Conservation (phyloP, 768 basidiomycete species). For the Lentinula aciculospora region DNA sequence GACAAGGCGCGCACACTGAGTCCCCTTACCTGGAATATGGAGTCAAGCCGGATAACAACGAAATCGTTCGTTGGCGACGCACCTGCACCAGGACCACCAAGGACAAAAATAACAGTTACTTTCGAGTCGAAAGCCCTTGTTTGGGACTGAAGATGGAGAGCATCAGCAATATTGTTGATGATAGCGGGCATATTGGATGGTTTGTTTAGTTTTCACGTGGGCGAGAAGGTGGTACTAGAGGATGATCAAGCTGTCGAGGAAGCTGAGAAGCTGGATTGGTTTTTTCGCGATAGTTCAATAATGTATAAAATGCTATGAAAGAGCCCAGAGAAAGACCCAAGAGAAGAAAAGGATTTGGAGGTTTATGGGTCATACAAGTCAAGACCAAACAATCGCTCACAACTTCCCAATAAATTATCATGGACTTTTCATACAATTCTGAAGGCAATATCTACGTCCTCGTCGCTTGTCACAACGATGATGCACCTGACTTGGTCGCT, state of each 20-base stretch:
- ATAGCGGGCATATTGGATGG: conserved; percentile 30
- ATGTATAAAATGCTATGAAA: conserved; percentile 49
- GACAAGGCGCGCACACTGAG: conserved; percentile 85
- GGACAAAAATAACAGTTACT: conserved; percentile 88
- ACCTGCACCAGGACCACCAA: conserved; percentile 97
- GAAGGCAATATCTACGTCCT: conserved; percentile 57
- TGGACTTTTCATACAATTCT: conserved; percentile 60
- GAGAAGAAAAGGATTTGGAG: conserved; percentile 62
- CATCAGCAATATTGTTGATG: conserved; percentile 35
- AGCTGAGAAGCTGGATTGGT: conserved; percentile 56
- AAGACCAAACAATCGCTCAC: background rate
- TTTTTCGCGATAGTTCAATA: conserved; percentile 51
- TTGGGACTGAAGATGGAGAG: conserved; percentile 22
- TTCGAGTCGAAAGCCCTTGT: conserved; percentile 62
- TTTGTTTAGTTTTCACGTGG: conserved; percentile 22
- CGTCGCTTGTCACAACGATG: conserved; percentile 56
- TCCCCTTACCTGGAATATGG: conserved; percentile 76
- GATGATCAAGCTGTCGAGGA: conserved; percentile 58
- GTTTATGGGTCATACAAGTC: conserved; percentile 14
- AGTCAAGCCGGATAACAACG: conserved; percentile 2
- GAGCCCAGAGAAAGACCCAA: conserved; percentile 50
- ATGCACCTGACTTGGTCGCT: conserved; percentile 66
- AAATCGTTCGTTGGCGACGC: background rate
- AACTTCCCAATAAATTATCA: conserved; percentile 15
- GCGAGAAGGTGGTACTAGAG: conserved; percentile 58